Conservation (phyloP, 2,329 filamentous ascomycete genomes). For the Aspergillus caelatus region DNA sequence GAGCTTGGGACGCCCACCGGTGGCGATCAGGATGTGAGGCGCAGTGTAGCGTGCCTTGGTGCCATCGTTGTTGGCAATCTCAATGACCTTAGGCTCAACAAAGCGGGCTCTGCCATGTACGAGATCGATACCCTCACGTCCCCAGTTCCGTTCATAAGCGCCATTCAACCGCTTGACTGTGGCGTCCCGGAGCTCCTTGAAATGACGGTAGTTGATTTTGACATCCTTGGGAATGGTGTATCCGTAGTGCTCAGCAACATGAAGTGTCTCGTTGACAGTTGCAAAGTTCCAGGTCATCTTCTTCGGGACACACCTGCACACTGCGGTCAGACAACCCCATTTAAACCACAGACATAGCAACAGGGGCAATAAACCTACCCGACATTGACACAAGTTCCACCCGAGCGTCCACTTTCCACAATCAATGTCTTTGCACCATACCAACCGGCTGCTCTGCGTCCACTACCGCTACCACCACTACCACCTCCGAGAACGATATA, state of each 20-base stretch:
- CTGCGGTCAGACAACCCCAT: not conserved
- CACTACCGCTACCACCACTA: constrained; percentile 55
- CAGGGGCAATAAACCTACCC: constrained; percentile 43
- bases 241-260: constrained; percentile 51
- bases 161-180: constrained; percentile 50
- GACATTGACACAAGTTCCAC: constrained; percentile 57
- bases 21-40: constrained; percentile 53
- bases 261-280: constrained; percentile 51
- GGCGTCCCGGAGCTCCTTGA: constrained; percentile 53
- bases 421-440: constrained; percentile 56
- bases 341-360: not conserved
- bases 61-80: constrained; percentile 48
- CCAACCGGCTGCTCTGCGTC: constrained; percentile 54
- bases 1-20: constrained; percentile 50
- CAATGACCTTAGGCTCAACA: constrained; percentile 47
- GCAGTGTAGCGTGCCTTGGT: constrained; percentile 45
- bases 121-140: constrained; percentile 53
- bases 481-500: constrained; percentile 60
- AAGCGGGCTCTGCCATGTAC: constrained; percentile 53
- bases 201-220: constrained; percentile 48
- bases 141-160: constrained; percentile 55
- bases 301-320: constrained; percentile 53
- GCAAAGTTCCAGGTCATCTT: constrained; percentile 58
- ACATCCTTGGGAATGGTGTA: constrained; percentile 49
- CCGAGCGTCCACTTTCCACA: constrained; percentile 52